These are phyloP conservation scores for Noccaea bulbosa DNA, from an alignment of 345 rosid genomes.

Conservation along the genomic window DNA sequence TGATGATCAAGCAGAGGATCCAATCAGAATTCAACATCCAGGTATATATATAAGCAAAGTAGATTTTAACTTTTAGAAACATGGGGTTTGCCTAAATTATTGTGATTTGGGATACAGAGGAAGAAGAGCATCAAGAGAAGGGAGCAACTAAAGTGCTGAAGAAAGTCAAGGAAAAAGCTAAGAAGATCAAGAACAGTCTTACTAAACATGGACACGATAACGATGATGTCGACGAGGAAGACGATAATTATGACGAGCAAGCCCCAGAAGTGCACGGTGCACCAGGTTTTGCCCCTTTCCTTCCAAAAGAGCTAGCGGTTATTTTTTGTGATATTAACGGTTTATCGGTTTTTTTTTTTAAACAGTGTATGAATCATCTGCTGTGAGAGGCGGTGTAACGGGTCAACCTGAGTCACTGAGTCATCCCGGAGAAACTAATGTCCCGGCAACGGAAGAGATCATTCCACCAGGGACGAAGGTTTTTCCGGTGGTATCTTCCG, in stretches of 20 bases:
- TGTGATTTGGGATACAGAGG: conserved; percentile 41
- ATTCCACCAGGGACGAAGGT: conserved; percentile 40
- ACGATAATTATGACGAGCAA: conserved; percentile 58
- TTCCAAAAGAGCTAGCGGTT: neutral
- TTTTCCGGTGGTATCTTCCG: conserved; percentile 34
- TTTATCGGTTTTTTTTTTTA: neutral
- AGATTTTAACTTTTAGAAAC: neutral
- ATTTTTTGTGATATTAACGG: conserved; percentile 7
- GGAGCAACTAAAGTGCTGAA: conserved; percentile 61
- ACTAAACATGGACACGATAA: conserved; percentile 54
- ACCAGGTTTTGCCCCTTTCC: conserved; percentile 46
- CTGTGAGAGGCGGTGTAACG: conserved; percentile 33
- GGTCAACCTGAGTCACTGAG: conserved; percentile 40
- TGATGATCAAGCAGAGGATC: conserved; percentile 51
- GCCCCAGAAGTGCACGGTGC: conserved; percentile 57
- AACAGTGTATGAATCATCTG: conserved; percentile 35
- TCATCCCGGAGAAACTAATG: conserved; percentile 36
- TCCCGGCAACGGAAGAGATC: conserved; percentile 36
- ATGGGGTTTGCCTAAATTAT: neutral
- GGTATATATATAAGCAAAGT: conserved; percentile 20
- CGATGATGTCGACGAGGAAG: conserved; percentile 63
- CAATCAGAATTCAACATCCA: conserved; percentile 46
- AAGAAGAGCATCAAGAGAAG: conserved; percentile 56
- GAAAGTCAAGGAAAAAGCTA: conserved; percentile 80
- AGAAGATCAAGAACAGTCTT: conserved; percentile 71